Evolutionary conservation across 2,329 filamentous ascomycete genomes (phyloP).

Genomic region (Trichoderma sp.): DNA sequence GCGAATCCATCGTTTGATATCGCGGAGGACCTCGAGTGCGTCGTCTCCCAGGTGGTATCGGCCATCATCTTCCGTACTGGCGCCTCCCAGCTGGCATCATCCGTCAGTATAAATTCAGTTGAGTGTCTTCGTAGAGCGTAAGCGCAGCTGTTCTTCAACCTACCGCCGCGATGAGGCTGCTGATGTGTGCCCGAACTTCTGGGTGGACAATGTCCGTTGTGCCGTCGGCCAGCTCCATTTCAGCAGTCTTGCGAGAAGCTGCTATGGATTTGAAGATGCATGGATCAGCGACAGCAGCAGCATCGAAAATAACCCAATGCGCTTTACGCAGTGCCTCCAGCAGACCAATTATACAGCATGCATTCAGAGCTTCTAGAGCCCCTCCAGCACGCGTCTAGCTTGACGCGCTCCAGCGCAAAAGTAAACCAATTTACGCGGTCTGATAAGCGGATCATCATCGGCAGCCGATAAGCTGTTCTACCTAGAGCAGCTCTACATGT

Average conservation of each 20-base stretch:
- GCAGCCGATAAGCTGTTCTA: slow-evolving; percentile 26
- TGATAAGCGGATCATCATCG: slow-evolving; percentile 30
- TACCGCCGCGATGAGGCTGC: slow-evolving; percentile 91
- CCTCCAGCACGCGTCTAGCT: slow-evolving; percentile 32
- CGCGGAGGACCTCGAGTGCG: slow-evolving; percentile 85
- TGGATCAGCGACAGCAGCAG: background rate
- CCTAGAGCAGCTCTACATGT: background rate
- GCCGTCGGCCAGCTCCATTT: slow-evolving; percentile 60
- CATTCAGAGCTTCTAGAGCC: background rate
- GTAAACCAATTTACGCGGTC: slow-evolving; percentile 26
- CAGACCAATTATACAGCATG: background rate
- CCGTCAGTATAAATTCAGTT: slow-evolving; percentile 30
- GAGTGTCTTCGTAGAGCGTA: background rate
- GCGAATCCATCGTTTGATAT: slow-evolving; percentile 93
- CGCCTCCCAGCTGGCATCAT: slow-evolving; percentile 73
- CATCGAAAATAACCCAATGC: slow-evolving; percentile 6
- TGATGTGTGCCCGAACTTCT: slow-evolving; percentile 90
- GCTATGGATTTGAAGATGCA: slow-evolving; percentile 4
- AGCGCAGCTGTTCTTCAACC: slow-evolving; percentile 42
- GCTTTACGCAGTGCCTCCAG: background rate
- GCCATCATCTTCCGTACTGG: slow-evolving; percentile 76
- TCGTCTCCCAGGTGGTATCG: slow-evolving; percentile 91
- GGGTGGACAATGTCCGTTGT: slow-evolving; percentile 74
- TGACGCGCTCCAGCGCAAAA: slow-evolving; percentile 32
- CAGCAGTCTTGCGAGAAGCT: slow-evolving; percentile 21